These are phyloP conservation scores for Lecanoromycetidae sp. DNA, from an alignment of 2,329 filamentous ascomycete species.

Conservation along the genomic window DNA sequence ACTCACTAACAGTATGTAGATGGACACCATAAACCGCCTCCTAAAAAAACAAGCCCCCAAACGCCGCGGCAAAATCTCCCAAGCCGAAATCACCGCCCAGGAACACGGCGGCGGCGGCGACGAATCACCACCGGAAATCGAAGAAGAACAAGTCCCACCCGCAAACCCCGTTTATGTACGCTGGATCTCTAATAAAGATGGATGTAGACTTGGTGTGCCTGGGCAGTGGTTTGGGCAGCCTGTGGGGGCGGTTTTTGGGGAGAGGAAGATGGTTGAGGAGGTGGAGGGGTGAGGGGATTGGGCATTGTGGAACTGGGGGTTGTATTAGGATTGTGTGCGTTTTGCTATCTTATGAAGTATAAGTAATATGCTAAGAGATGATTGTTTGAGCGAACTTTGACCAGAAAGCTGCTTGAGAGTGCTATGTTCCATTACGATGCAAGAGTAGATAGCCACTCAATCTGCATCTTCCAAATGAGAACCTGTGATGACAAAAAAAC, in stretches of 20 bases:
- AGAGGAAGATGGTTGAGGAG: constrained; percentile 29
- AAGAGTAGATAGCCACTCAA: too few species aligned
- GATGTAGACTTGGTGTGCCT: constrained; percentile 33
- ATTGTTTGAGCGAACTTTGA: too few species aligned
- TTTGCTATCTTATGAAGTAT: too few species aligned
- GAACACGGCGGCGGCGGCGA: constrained; percentile 27
- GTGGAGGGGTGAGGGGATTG: constrained; percentile 16
- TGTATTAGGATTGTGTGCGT: too few species aligned
- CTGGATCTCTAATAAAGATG: constrained; percentile 33
- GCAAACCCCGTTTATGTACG: constrained; percentile 34
- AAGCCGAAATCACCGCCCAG: constrained; percentile 32
- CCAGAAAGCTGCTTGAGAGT: too few species aligned
- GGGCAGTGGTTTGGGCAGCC: constrained; percentile 37
- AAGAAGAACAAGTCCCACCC: constrained; percentile 27
- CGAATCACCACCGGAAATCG: constrained; percentile 28
- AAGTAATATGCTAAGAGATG: not conserved
- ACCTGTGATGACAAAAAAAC: too few species aligned
- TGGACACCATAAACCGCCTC: constrained; percentile 57
- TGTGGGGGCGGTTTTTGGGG: constrained; percentile 28
- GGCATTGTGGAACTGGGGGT: not conserved
- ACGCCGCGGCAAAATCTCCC: constrained; percentile 37
- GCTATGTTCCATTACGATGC: too few species aligned
- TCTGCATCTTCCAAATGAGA: too few species aligned
- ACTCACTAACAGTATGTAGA: constrained; percentile 29
- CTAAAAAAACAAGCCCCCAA: constrained; percentile 56